Base-by-base conservation (phyloP, 2,329 filamentous ascomycete genomes). In the Talaromyces verruculosus region DNA sequence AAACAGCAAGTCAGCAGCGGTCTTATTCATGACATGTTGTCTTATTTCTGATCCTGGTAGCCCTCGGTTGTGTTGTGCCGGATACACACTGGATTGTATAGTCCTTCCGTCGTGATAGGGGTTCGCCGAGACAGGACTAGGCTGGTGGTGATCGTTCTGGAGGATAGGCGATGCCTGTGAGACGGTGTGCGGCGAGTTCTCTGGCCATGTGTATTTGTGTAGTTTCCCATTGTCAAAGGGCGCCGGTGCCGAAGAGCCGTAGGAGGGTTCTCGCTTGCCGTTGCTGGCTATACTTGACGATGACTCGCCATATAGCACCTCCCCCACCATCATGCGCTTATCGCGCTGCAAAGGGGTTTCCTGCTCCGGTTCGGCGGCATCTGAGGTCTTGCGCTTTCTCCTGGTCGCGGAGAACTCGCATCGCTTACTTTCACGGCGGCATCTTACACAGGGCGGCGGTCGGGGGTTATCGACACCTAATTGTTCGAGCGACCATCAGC, bases 381-480 rank as follows among this genome's bases (percentile, higher is more conserved):
- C 79, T 65, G 82, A 83, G 30, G 81, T 87, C 84, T 95, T 96
- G 76, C 93, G 88, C 87, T 98, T 98, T 75, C 95, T 89, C 61
- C 95, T 87, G 37, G 93, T 98, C 22, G 93, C 92, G 68, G 93
- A 96, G 83, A 99, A 99, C 84, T 90, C 96, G 83, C 95, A 99
- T 73, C 97, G 90, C 78, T 98, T 98, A 81, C 90, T 92, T 83
- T 99, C 95, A 71, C 95, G 89, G 63, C 93, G 90, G 77, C 95
- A 99, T 75, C 95, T 89, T 67, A 94, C 91, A 78, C 95, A 99
- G 2, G 95, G 95, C 64, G 94, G 94, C 72, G 96, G 92, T 78
- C 93, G 89, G 28, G 95, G 95, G 73, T 95, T 94, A 80, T 98
- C 95, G 75, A 98, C 94, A 73, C 80, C 80, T 82, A 17, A 3